Conservation (phyloP, 2,329 filamentous ascomycete genomes). For the Orbilia javanica region DNA sequence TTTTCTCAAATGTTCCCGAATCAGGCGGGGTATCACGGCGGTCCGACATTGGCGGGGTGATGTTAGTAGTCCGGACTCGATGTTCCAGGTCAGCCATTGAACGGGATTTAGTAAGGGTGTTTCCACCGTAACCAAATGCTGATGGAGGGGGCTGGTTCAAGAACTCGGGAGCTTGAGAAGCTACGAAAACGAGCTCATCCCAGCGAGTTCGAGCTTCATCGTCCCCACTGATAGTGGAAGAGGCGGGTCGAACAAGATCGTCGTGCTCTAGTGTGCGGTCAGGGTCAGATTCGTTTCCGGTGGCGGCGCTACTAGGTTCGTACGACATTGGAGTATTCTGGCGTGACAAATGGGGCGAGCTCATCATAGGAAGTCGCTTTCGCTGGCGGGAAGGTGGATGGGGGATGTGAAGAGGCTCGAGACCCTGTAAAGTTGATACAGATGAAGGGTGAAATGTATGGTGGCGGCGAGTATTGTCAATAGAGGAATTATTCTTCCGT, state of each 20-base stretch:
- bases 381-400: slow-evolving; percentile 56
- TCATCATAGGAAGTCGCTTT: slow-evolving; percentile 58
- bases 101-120: slow-evolving; percentile 55
- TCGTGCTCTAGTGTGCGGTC: slow-evolving; percentile 56
- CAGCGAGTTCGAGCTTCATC: slow-evolving; percentile 54
- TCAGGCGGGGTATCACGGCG: slow-evolving; percentile 55
- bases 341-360: slow-evolving; percentile 50
- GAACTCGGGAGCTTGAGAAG: slow-evolving; percentile 55
- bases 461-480: slow-evolving; percentile 56
- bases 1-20: slow-evolving; percentile 59
- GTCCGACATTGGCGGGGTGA: slow-evolving; percentile 57
- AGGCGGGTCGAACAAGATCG: slow-evolving; percentile 47
- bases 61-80: slow-evolving; percentile 55
- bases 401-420: slow-evolving; percentile 55
- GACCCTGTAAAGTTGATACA: slow-evolving; percentile 51
- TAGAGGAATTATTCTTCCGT: slow-evolving; percentile 56
- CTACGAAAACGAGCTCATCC: slow-evolving; percentile 56
- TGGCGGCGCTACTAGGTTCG: slow-evolving; percentile 55
- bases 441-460: slow-evolving; percentile 57
- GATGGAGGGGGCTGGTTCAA: slow-evolving; percentile 54
- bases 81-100: slow-evolving; percentile 59
- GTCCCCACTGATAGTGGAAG: slow-evolving; percentile 51
- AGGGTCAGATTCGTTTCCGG: slow-evolving; percentile 57
- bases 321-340: slow-evolving; percentile 57
- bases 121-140: slow-evolving; percentile 53